Base-by-base conservation (phyloP, 108 stramenopile species). In the Phaeodactylum tricornutum region DNA sequence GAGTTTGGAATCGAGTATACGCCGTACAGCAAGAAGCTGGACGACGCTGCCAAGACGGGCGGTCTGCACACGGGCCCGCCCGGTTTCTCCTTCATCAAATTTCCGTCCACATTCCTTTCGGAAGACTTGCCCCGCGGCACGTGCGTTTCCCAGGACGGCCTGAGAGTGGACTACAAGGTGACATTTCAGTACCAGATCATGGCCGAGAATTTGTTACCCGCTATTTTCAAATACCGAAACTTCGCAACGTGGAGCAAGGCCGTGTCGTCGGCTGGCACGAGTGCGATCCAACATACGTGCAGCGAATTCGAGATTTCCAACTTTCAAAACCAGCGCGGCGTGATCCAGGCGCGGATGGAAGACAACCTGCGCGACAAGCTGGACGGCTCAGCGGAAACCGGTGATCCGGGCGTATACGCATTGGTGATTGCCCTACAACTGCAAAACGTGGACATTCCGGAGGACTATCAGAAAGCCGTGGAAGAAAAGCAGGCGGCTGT, bases 41-140 rank as follows among this genome's bases (percentile, higher is more conserved):
- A 66, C 9, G 73, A 69, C 27, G 60, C 60, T n/a, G 39, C 61
- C 12, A 53, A 62, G 24, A 32, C 38, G 9, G 67, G 61, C 24
- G 61, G 61, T 4, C 29, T 62, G 16, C 47, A 48, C 27, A 11
- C 31, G 22, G 61, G 61, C 8, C 61, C 61, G 21, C 61, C 61
- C 29, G 57, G 66, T 7, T 72, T 62, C 56, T 26, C 38, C 17
- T 71, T 75, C 39, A 59, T 75, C 47, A 75, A 75, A 34, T 75
- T 75, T 40, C 69, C 74, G 8, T 67, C 69, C n/a, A 71, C 66
- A 8, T 70, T 55, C 33, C 50, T 71, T 22, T 66, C 55, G 20
- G 57, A 43, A 4, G 65, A 66, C 47, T 30, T 68, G 12, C 34
- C 53, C 0, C 43, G 52, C 36, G 57, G 59, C 4, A 59, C 56